Evolutionary conservation across 768 basidiomycete species (phyloP).

Genomic region (Phylloporus sp.): DNA sequence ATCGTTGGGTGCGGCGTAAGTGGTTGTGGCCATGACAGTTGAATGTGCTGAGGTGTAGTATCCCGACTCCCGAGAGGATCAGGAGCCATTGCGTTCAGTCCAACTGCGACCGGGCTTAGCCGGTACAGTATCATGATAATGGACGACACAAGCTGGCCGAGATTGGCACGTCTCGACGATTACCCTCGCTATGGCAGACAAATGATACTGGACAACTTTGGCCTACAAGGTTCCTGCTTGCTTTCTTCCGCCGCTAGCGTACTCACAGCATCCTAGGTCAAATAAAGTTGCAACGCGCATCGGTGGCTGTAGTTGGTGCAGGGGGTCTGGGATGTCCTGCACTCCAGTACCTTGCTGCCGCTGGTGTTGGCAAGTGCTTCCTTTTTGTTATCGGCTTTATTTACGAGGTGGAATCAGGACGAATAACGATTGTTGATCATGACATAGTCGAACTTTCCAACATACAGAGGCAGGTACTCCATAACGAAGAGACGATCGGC

Average conservation of each 20-base stretch:
- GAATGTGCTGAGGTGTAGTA: background rate
- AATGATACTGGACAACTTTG: constrained; percentile 91
- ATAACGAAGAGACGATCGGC: constrained; percentile 68
- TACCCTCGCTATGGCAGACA: constrained; percentile 93
- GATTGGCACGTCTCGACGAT: constrained; percentile 52
- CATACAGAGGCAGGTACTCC: constrained; percentile 90
- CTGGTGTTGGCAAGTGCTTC: constrained; percentile 73
- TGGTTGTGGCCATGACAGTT: constrained; percentile 14
- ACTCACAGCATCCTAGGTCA: constrained; percentile 55
- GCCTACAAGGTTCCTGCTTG: constrained; percentile 61
- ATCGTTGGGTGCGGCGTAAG: constrained; percentile 10
- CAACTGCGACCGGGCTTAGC: background rate
- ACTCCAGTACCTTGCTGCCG: constrained; percentile 88
- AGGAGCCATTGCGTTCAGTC: too few species aligned
- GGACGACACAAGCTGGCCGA: constrained; percentile 14
- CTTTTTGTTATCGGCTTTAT: background rate
- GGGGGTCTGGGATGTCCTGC: constrained; percentile 97
- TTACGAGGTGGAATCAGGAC: constrained; percentile 46
- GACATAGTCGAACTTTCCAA: constrained; percentile 88
- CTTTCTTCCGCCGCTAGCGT: background rate
- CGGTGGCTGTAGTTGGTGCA: constrained; percentile 86
- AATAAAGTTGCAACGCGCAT: constrained; percentile 68
- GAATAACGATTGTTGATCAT: constrained; percentile 83
- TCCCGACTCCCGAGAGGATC: background rate
- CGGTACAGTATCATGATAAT: background rate